Evolutionary conservation across 2,329 filamentous ascomycete genomes (phyloP).

Genomic region (Biscogniauxia mediterranea): DNA sequence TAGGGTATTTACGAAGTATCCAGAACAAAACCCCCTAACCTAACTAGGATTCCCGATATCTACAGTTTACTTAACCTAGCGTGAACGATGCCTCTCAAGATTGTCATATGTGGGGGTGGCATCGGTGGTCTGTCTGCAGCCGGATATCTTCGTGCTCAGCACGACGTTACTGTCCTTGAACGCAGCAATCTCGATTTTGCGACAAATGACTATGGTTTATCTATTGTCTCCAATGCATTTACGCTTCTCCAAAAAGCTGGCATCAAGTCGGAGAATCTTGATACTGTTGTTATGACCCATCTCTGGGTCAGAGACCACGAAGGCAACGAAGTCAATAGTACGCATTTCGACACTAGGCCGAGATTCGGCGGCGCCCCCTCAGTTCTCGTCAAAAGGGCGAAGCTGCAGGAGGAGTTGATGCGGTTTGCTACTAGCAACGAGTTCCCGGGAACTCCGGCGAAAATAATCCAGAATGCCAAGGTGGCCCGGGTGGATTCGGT

Average conservation of each 20-base stretch:
- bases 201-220: conserved; percentile 22
- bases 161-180: conserved; percentile 25
- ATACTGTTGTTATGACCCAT: conserved; percentile 22
- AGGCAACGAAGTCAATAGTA: conserved; percentile 18
- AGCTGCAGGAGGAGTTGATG: conserved; percentile 19
- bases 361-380: conserved; percentile 17
- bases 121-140: conserved; percentile 25
- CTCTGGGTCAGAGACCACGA: conserved; percentile 16
- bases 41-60: no score
- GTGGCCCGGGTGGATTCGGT: conserved; percentile 21
- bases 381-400: conserved; percentile 20
- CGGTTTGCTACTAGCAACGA: conserved; percentile 18
- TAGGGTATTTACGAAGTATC: no score
- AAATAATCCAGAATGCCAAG: conserved; percentile 18
- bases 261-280: conserved; percentile 18
- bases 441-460: conserved; percentile 15
- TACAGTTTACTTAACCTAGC: no score
- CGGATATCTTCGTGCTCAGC: conserved; percentile 23
- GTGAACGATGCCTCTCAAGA: conserved; percentile 17
- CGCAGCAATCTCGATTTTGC: conserved; percentile 18
- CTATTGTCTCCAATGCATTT: conserved; percentile 22
- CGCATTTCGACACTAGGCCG: conserved; percentile 21
- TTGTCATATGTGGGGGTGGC: conserved; percentile 24
- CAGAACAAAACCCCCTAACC: no score
- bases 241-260: conserved; percentile 21